phyloP scores from a whole-genome alignment of 2,329 filamentous ascomycete species.

The Colletotrichum sidae region DNA sequence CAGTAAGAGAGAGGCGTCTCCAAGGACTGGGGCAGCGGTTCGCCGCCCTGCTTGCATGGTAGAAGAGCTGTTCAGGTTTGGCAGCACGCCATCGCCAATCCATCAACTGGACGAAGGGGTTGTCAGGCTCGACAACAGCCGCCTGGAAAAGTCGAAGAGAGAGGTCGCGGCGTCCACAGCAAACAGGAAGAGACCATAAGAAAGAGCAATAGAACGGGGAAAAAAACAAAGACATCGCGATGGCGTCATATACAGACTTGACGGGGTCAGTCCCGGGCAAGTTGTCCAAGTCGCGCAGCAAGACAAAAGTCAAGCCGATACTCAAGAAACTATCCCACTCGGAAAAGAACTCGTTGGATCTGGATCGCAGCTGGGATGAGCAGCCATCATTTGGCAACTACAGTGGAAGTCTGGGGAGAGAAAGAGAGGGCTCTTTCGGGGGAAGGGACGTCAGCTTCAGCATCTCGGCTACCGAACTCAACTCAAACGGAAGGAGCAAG shows the following conservation, averaged over 20 bases:
- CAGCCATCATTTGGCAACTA: constrained; percentile 34
- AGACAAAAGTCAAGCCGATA: constrained; percentile 69
- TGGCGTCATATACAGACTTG: constrained; percentile 51
- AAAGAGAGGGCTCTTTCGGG: constrained; percentile 38
- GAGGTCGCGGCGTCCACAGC: constrained; percentile 1
- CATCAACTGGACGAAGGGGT: constrained; percentile 17
- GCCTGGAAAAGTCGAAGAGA: background rate
- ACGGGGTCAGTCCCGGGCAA: constrained; percentile 48
- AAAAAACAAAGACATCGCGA: constrained; percentile 36
- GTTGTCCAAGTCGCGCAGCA: constrained; percentile 59
- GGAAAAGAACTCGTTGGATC: constrained; percentile 72
- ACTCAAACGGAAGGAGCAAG: constrained; percentile 48
- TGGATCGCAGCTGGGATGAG: constrained; percentile 60
- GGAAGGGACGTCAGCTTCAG: constrained; percentile 61
- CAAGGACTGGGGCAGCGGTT: constrained; percentile 31
- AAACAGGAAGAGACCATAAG: background rate
- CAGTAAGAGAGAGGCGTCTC: constrained; percentile 34
- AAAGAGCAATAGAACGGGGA: background rate
- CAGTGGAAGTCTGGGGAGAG: constrained; percentile 42
- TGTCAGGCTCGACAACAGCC: background rate
- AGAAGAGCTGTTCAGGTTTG: constrained; percentile 30
- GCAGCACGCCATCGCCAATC: constrained; percentile 32
- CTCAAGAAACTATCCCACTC: constrained; percentile 69
- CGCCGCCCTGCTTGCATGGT: constrained; percentile 35
- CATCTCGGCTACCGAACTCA: constrained; percentile 50